phyloP scores from a whole-genome alignment of 805 yeast species.

The Teunomyces gatunensis region DNA sequence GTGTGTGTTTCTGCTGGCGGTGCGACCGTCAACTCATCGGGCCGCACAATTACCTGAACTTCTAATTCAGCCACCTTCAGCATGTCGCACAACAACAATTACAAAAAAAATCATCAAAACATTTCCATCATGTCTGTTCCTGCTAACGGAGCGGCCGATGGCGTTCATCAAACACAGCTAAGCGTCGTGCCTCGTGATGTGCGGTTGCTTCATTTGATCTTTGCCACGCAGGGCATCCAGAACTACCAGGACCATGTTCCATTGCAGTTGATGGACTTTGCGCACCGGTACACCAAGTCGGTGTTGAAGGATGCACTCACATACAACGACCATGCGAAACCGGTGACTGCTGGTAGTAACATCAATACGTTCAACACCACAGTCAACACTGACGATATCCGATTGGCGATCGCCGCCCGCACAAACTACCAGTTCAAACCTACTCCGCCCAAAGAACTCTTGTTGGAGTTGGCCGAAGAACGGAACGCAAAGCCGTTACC shows the following conservation, averaged over 20 bases:
- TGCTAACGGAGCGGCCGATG: slow-evolving; percentile 3
- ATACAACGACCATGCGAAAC: slow-evolving; percentile 77
- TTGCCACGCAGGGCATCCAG: slow-evolving; percentile 91
- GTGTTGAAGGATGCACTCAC: slow-evolving; percentile 86
- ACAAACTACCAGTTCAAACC: slow-evolving; percentile 97
- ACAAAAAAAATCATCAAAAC: no score
- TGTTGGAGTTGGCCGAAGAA: slow-evolving; percentile 89
- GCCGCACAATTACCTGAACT: slow-evolving; percentile 22
- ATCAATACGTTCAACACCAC: slow-evolving; percentile 44
- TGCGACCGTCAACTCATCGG: slow-evolving; percentile 19
- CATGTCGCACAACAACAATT: no score
- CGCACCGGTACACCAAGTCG: slow-evolving; percentile 81
- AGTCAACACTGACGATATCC: slow-evolving; percentile 82
- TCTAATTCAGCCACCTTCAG: not conserved
- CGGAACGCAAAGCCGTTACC: slow-evolving; percentile 88
- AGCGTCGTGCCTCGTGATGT: slow-evolving; percentile 79
- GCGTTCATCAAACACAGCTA: slow-evolving; percentile 1
- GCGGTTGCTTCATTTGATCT: slow-evolving; percentile 78
- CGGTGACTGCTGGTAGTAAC: slow-evolving; percentile 30
- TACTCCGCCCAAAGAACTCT: slow-evolving; percentile 84
- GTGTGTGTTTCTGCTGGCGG: slow-evolving; percentile 15
- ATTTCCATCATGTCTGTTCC: not conserved
- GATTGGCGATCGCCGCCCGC: slow-evolving; percentile 89
- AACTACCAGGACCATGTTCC: slow-evolving; percentile 96
- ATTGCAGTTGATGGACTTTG: slow-evolving; percentile 94